phyloP scores from a whole-genome alignment of 2,329 filamentous ascomycete genomes.

The Phaeosphaeria sp. region DNA sequence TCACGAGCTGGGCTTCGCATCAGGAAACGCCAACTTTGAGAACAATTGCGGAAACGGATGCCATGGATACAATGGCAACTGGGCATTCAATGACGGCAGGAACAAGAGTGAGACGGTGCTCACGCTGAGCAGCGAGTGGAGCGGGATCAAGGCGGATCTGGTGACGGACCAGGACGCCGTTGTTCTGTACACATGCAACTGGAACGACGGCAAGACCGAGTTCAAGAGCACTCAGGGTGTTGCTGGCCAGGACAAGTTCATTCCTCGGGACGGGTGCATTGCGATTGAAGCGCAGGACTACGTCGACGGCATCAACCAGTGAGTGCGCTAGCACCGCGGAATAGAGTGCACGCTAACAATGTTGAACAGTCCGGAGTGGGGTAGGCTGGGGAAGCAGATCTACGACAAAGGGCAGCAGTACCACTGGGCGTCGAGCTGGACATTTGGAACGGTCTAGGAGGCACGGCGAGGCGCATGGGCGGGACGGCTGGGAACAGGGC shows the following conservation, averaged over 20 bases:
- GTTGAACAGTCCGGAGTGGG: conserved; percentile 41
- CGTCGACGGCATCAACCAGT: conserved; percentile 45
- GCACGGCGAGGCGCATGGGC: not conserved
- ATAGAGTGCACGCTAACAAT: conserved; percentile 20
- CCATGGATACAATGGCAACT: conserved; percentile 44
- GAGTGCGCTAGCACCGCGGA: conserved; percentile 16
- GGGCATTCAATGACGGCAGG: conserved; percentile 36
- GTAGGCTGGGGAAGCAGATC: conserved; percentile 38
- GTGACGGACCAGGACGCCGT: conserved; percentile 41
- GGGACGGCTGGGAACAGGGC: not conserved
- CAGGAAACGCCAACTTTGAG: conserved; percentile 31
- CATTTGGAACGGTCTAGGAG: conserved; percentile 35
- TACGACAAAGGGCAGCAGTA: conserved; percentile 41
- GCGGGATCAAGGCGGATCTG: conserved; percentile 41
- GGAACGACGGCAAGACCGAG: conserved; percentile 44
- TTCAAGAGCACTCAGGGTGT: conserved; percentile 43
- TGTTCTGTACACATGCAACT: conserved; percentile 45
- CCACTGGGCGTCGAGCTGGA: conserved; percentile 42
- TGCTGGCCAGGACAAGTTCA: conserved; percentile 36
- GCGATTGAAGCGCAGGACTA: conserved; percentile 45
- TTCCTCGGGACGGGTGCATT: conserved; percentile 42
- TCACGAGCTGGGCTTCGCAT: conserved; percentile 40
- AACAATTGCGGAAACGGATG: conserved; percentile 43
- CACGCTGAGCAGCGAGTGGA: conserved; percentile 38
- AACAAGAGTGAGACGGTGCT: conserved; percentile 30